A percentile compares a stretch with the other conserved stretches of the same genome.
These are phyloP conservation scores for Monosporascus cannonballus DNA, from an alignment of 2,329 filamentous ascomycete genomes.

Conservation along the genomic window DNA sequence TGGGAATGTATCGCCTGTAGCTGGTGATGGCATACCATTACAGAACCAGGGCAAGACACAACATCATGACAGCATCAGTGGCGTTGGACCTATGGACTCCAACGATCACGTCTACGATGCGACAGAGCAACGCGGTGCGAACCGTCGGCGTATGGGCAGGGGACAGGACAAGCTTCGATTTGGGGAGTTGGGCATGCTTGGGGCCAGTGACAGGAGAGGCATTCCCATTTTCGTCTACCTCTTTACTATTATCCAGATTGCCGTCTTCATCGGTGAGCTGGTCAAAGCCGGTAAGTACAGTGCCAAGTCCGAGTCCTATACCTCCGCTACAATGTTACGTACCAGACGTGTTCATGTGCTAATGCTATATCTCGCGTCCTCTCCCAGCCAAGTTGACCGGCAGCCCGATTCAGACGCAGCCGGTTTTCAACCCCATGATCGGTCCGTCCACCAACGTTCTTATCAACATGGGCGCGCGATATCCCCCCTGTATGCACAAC, in stretches of 20 bases:
- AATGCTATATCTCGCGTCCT: constrained; percentile 2
- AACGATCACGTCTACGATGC: constrained; percentile 60
- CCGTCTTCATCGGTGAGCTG: constrained; percentile 84
- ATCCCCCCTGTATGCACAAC: constrained; percentile 91
- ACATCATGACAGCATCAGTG: constrained; percentile 18
- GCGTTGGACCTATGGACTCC: constrained; percentile 22
- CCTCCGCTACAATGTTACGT: neutral
- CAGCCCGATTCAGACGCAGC: constrained; percentile 71
- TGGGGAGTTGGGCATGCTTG: constrained; percentile 55
- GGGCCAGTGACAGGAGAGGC: constrained; percentile 42
- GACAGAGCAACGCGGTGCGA: constrained; percentile 26
- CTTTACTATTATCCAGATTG: constrained; percentile 69
- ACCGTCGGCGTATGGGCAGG: constrained; percentile 26
- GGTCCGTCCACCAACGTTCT: constrained; percentile 84
- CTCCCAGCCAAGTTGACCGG: constrained; percentile 65
- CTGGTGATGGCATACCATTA: constrained; percentile 51
- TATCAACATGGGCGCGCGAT: constrained; percentile 96
- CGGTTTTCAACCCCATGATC: constrained; percentile 94
- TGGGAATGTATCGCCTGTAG: constrained; percentile 32
- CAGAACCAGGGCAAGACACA: constrained; percentile 43
- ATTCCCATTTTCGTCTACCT: constrained; percentile 79
- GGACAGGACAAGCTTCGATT: constrained; percentile 45
- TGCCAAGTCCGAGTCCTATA: neutral
- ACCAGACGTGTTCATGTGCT: no score
- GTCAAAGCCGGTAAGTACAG: constrained; percentile 66